Conservation (phyloP, 2,329 filamentous ascomycete genomes). For the Parastagonospora nodorum region DNA sequence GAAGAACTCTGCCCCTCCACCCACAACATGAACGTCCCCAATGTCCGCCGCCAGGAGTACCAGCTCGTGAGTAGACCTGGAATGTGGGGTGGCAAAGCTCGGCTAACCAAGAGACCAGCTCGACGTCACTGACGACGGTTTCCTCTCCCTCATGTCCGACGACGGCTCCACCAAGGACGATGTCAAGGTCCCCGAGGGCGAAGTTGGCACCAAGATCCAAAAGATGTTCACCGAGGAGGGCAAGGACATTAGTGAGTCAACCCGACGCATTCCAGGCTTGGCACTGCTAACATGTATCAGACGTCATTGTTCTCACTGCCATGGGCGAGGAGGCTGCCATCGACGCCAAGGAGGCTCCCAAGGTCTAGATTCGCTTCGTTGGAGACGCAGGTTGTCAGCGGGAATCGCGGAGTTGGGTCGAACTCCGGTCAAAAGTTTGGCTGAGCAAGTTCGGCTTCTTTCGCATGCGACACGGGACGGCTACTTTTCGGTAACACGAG, state of each 20-base stretch:
- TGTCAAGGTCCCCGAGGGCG: conserved; percentile 88
- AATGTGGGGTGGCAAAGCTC: conserved; percentile 4
- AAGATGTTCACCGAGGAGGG: conserved; percentile 80
- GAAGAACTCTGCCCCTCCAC: conserved; percentile 99
- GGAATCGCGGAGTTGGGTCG: conserved; percentile 33
- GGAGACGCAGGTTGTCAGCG: conserved; percentile 32
- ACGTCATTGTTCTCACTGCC: conserved; percentile 88
- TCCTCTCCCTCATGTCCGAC: conserved; percentile 91
- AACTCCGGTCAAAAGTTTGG: conserved; percentile 29
- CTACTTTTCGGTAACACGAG: conserved; percentile 34
- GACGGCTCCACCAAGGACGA: conserved; percentile 90
- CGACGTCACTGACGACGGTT: conserved; percentile 91
- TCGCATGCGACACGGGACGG: conserved; percentile 24
- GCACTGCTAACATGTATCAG: conserved; percentile 54
- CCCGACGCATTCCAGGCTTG: background rate
- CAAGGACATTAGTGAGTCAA: conserved; percentile 87
- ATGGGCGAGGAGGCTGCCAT: conserved; percentile 95
- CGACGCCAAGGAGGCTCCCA: conserved; percentile 91
- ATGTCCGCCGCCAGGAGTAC: conserved; percentile 88
- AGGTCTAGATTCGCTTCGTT: conserved; percentile 38
- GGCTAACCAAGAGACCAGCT: conserved; percentile 61
- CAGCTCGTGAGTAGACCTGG: conserved; percentile 77
- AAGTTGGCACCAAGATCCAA: conserved; percentile 84
- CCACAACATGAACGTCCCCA: conserved; percentile 96
- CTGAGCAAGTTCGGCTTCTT: conserved; percentile 22